A percentile compares a stretch with the other conserved stretches of the same genome.
Evolutionary conservation across 345 rosid genomes (phyloP).

Genomic region (Linum usitatissimum): DNA sequence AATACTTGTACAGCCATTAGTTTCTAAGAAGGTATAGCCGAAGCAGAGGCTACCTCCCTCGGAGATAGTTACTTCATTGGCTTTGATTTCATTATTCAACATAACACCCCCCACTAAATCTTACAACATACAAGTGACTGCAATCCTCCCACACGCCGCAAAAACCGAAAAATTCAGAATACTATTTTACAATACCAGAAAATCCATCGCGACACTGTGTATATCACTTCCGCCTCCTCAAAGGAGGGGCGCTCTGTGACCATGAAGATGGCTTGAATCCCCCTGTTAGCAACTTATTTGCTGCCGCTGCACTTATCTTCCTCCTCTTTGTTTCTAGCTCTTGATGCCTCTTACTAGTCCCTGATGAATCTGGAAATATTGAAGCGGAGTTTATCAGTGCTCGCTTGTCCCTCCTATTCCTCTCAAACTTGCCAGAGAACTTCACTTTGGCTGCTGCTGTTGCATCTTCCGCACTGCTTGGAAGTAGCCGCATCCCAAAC

Average conservation of each 20-base stretch:
- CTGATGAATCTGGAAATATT: slow-evolving; percentile 49
- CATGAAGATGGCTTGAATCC: slow-evolving; percentile 61
- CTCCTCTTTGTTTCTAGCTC: slow-evolving; percentile 77
- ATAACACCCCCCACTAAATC: too few species aligned
- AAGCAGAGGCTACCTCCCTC: too few species aligned
- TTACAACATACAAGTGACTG: too few species aligned
- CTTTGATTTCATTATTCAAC: too few species aligned
- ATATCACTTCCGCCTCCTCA: slow-evolving; percentile 10
- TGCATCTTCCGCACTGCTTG: slow-evolving; percentile 48
- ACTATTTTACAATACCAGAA: neutral
- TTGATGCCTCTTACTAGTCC: slow-evolving; percentile 38
- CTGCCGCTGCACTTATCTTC: slow-evolving; percentile 54
- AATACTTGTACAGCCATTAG: too few species aligned
- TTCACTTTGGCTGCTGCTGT: slow-evolving; percentile 48
- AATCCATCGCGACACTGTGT: neutral
- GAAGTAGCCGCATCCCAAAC: slow-evolving; percentile 68
- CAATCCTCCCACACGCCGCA: neutral
- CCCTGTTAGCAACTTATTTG: slow-evolving; percentile 48
- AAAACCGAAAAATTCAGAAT: neutral
- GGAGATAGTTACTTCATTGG: too few species aligned
- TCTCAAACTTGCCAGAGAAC: slow-evolving; percentile 62
- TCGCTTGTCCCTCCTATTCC: slow-evolving; percentile 65
- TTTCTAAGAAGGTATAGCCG: too few species aligned
- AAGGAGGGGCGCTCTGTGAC: slow-evolving; percentile 28
- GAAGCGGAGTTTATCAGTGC: slow-evolving; percentile 61